Evolutionary conservation across 1,139 yeast genomes (phyloP).

Genomic region (Candida smagusa): DNA sequence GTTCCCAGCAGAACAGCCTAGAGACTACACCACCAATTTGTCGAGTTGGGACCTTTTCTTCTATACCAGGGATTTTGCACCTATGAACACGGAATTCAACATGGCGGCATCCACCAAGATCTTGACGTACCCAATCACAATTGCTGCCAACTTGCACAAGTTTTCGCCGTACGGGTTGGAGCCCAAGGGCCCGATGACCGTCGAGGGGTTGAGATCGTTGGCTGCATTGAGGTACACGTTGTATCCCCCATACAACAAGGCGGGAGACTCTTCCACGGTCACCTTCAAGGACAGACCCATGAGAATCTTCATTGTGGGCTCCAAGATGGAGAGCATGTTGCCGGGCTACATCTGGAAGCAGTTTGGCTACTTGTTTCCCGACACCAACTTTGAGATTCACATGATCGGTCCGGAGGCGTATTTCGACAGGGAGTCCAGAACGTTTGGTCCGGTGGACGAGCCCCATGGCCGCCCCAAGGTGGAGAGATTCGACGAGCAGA

Average conservation of each 20-base stretch:
- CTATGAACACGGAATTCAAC: slow-evolving; percentile 97
- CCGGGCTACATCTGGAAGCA: slow-evolving; percentile 98
- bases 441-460: slow-evolving; percentile 35
- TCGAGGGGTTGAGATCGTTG: slow-evolving; percentile 89
- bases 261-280: slow-evolving; percentile 29
- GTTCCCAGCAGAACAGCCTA: slow-evolving; percentile 79
- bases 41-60: slow-evolving; percentile 89
- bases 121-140: slow-evolving; percentile 88
- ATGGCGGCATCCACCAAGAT: slow-evolving; percentile 94
- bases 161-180: slow-evolving; percentile 77
- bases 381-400: slow-evolving; percentile 77
- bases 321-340: slow-evolving; percentile 88
- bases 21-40: slow-evolving; percentile 75
- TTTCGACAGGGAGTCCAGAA: slow-evolving; percentile 54
- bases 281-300: slow-evolving; percentile 81
- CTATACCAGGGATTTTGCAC: slow-evolving; percentile 87
- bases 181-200: slow-evolving; percentile 83
- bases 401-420: slow-evolving; percentile 92
- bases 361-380: slow-evolving; percentile 81
- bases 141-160: slow-evolving; percentile 79
- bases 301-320: slow-evolving; percentile 85
- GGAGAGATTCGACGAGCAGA: slow-evolving; percentile 70
- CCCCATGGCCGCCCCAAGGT: slow-evolving; percentile 60
- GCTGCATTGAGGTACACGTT: slow-evolving; percentile 89
- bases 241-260: slow-evolving; percentile 66